These are phyloP conservation scores for Geotrichum aggregatum DNA, from an alignment of 1,139 yeast genomes.

Conservation along the genomic window DNA sequence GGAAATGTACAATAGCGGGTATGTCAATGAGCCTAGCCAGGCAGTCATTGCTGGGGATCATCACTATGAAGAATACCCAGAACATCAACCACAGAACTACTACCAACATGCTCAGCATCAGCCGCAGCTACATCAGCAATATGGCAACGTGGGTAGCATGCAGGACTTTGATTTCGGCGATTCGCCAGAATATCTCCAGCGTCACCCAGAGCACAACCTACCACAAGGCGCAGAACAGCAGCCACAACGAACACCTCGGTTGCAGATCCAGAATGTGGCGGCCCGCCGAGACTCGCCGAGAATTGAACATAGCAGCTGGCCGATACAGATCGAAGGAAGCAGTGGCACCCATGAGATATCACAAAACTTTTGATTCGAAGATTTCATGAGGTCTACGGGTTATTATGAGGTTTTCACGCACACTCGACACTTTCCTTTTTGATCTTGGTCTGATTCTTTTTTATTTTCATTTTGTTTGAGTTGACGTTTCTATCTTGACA, in stretches of 20 bases:
- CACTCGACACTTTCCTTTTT: too few relatives aligned
- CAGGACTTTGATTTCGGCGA: background rate
- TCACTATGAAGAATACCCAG: background rate
- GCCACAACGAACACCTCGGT: background rate
- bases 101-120: constrained; percentile 3
- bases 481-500: too few relatives aligned
- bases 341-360: constrained; percentile 6
- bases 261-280: constrained; percentile 17
- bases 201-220: background rate
- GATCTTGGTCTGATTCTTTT: too few relatives aligned
- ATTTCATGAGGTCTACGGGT: too few relatives aligned
- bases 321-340: background rate
- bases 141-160: background rate
- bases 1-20: background rate
- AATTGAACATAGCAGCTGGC: constrained; percentile 15
- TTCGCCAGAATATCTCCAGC: background rate
- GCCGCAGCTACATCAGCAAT: constrained; percentile 1
- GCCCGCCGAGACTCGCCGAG: constrained; percentile 16
- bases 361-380: constrained; percentile 1
- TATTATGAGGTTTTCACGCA: too few relatives aligned
- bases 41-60: background rate
- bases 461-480: too few relatives aligned
- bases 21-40: background rate
- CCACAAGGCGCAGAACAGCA: background rate
- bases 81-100: constrained; percentile 4